Conservation (phyloP, 2,329 filamentous ascomycete species). For the Exserohilum turcica region DNA sequence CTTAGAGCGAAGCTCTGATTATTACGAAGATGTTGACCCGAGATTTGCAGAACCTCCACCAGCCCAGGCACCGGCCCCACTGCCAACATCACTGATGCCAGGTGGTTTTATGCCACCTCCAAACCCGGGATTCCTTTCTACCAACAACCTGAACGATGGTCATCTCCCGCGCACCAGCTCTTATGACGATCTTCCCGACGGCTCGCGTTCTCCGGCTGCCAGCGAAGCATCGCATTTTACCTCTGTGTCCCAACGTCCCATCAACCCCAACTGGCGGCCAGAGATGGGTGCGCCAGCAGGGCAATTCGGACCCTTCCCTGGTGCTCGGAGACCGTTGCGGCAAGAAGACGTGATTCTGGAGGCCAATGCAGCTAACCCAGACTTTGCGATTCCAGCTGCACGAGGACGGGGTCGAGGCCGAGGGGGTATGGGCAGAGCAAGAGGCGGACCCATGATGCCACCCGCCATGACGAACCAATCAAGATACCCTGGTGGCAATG, state of each 20-base stretch:
- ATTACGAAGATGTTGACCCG: conserved; percentile 94
- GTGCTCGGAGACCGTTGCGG: conserved; percentile 45
- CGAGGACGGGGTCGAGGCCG: conserved; percentile 42
- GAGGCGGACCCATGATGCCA: conserved; percentile 40
- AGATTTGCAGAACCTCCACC: conserved; percentile 68
- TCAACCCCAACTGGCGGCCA: conserved; percentile 84
- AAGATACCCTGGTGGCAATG: conserved; percentile 41
- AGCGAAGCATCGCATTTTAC: conserved; percentile 88
- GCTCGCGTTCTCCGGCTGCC: conserved; percentile 69
- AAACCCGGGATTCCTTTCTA: conserved; percentile 35
- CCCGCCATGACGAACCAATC: conserved; percentile 38
- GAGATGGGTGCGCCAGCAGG: conserved; percentile 50
- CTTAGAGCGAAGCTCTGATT: conserved; percentile 56
- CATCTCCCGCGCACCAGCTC: conserved; percentile 52
- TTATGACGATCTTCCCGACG: conserved; percentile 68
- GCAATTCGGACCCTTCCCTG: conserved; percentile 45
- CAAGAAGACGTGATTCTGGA: conserved; percentile 75
- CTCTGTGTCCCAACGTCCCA: conserved; percentile 81
- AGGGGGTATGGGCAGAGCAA: conserved; percentile 26
- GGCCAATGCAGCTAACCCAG: conserved; percentile 68
- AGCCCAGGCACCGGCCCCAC: conserved; percentile 31
- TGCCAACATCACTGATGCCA: conserved; percentile 43
- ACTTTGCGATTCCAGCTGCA: conserved; percentile 73
- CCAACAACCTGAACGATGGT: conserved; percentile 35
- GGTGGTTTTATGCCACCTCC: conserved; percentile 37